Evolutionary conservation across 805 yeast species (phyloP), one percentile per base, ranked within the genome.

Genomic region (Candida palmyrensis): DNA sequence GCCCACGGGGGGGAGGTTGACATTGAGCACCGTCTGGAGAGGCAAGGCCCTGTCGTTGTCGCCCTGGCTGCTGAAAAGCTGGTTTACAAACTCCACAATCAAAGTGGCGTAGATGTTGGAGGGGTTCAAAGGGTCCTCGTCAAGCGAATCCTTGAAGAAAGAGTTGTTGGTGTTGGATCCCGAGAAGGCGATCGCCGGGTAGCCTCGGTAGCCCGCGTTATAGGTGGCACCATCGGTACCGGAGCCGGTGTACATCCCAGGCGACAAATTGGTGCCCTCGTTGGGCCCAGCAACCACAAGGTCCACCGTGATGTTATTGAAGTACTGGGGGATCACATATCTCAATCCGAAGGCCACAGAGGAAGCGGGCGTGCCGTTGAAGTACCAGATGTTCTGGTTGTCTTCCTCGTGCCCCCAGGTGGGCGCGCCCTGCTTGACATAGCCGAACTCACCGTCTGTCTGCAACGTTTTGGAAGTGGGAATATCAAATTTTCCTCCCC

Each of bases 331-430:
- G 29, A 68, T 44, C 27, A 71, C 59, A 48, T 69, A 70, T 32
- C 67, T 67, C 35, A 71, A 52, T 17, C 64, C 77, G 42, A 70
- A 64, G 4, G 72, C 63, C 27, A 71, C 73, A 48, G 68, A 68
- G 10, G 74, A 62, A 28, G 76, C 73, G 38, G 79, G 79, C 12
- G 77, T 68, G 40, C 75, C 77, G 43, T 71, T 69, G 58, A 73
- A 70, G 51, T 73, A 73, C 77, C 78, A 73, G 41, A 67, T 52
- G 39, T 68, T 60, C 33, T 37, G 23, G 14, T 33, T 29, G 16
- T 39, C 25, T 13, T 14, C 53, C 41, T 69, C 75, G 42, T 63
- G 66, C 29, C 72, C 75, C 75, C 74, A 71, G 12, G 73, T 59
- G 39, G 74, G 72, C 18, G 59, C 55, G 25, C 75, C 75, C 2